Percentiles rank a stretch among this genome's conserved stretches.
These are phyloP conservation scores for Pueraria montana DNA, from an alignment of 306 rosid genomes.

Conservation along the genomic window DNA sequence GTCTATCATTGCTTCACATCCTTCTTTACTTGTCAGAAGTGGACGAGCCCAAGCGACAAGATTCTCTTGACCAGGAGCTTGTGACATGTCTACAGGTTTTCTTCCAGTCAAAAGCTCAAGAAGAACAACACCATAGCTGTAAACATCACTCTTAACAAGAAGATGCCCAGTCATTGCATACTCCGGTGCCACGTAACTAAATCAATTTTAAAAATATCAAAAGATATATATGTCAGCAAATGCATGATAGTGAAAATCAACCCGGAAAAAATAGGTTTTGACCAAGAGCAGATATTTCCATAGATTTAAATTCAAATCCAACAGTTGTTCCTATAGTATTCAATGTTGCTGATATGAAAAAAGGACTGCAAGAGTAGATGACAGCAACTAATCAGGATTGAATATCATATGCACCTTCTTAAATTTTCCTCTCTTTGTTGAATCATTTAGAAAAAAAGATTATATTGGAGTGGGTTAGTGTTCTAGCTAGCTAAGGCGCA, in stretches of 20 bases:
- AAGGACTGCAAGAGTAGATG: background rate
- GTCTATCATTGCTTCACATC: conserved; percentile 68
- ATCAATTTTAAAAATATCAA: conserved; percentile 35
- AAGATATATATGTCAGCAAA: conserved; percentile 18
- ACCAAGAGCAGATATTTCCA: conserved; percentile 3
- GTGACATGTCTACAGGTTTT: conserved; percentile 94
- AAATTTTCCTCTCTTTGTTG: background rate
- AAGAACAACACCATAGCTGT: conserved; percentile 94
- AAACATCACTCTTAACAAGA: conserved; percentile 93
- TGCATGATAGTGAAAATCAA: conserved; percentile 30
- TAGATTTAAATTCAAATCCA: background rate
- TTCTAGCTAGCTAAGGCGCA: background rate
- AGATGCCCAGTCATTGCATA: conserved; percentile 97
- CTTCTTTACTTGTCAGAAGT: conserved; percentile 74
- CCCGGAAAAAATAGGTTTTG: conserved; percentile 1
- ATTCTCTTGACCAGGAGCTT: conserved; percentile 89
- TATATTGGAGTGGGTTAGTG: background rate
- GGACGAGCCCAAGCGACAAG: conserved; percentile 90
- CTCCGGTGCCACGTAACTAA: conserved; percentile 92
- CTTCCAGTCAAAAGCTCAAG: conserved; percentile 88
- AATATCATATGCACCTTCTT: background rate
- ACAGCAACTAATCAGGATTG: background rate
- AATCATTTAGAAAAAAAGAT: conserved; percentile 4
- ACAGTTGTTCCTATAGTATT: background rate
- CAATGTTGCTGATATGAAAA: background rate